Base-by-base conservation (phyloP, 441 rosid species). In the Biscutella auriculata region DNA sequence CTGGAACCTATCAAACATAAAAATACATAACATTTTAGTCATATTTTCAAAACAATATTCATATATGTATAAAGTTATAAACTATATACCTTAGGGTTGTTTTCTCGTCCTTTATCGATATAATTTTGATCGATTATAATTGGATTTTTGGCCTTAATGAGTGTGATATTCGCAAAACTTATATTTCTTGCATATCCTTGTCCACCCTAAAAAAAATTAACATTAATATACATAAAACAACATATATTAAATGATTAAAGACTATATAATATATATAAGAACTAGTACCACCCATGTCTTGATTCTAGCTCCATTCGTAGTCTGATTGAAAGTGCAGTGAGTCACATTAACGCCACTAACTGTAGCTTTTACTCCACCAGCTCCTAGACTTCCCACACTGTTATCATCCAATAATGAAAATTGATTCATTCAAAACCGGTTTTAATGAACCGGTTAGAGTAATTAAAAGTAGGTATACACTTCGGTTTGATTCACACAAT, bases 301-400 rank as follows among this genome's bases (percentile, higher is more conserved):
- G 52, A 69, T 63, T 53, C 73, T 69, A 32, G 63, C 73, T 51
- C 73, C 73, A 57, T 69, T 69, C 8, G 5, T 34, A 0, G 65
- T 63, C 28, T 44, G 19, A n/a, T 63, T 63, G 16, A 69, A 69
- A 44, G 45, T 69, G 48, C 69, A 69, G 4, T 43, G 10, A 30
- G 9, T 33, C 16, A 69, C 69, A 28, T 23, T 55, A 41, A 69
- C 50, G 36, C 44, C 25, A 55, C 62, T 64, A 10, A 63, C 69
- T 36, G 8, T 19, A 11, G 53, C 65, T 4, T 16, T 15, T 23
- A 0, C 10, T 23, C 69, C 69, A 35, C 28, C 19, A 2, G 27
- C 32, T 63, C 73, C 69, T 36, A 69, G 9, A 45, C 69, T 69
- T 44, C 73, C 73, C 46, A 69, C 44, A 44, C 69, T 68, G 11